These are phyloP conservation scores for Trametes punicea DNA, from an alignment of 768 basidiomycete genomes.

Conservation along the genomic window DNA sequence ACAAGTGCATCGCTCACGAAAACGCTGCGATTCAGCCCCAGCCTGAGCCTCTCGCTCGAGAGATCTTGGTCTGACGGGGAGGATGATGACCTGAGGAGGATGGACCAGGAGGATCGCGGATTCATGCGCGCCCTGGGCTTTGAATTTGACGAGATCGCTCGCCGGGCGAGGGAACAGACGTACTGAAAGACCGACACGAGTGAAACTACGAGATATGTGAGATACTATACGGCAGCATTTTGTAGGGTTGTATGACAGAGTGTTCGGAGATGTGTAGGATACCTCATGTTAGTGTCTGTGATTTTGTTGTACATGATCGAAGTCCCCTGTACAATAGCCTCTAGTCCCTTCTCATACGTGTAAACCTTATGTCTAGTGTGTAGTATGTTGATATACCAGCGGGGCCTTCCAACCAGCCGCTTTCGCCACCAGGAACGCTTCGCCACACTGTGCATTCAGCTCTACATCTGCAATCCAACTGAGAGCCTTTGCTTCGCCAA, in stretches of 20 bases:
- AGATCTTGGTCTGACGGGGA: slow-evolving; percentile 7
- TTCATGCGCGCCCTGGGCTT: slow-evolving; percentile 26
- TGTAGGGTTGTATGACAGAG: neutral
- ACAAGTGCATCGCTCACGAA: slow-evolving; percentile 10
- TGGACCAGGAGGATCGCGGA: slow-evolving; percentile 23
- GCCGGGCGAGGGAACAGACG: slow-evolving; percentile 7
- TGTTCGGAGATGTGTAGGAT: neutral
- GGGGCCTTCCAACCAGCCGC: too few relatives aligned
- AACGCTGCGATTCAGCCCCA: slow-evolving; percentile 17
- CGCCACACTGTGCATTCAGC: too few relatives aligned
- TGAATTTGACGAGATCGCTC: slow-evolving; percentile 23
- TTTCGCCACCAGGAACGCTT: too few relatives aligned
- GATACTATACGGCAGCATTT: neutral
- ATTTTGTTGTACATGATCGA: too few relatives aligned
- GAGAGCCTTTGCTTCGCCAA: too few relatives aligned
- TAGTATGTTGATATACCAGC: too few relatives aligned
- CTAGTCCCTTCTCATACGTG: too few relatives aligned
- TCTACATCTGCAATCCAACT: too few relatives aligned
- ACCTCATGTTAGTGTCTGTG: too few relatives aligned
- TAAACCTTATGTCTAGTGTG: too few relatives aligned
- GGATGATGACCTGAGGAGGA: neutral
- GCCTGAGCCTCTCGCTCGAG: slow-evolving; percentile 11
- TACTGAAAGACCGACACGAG: neutral
- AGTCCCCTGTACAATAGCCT: too few relatives aligned
- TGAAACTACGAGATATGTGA: neutral